Percentiles rank a stretch among this genome's conserved stretches.
phyloP scores from a whole-genome alignment of 148 eudicot genomes.

The Chenopodium formosanum region DNA sequence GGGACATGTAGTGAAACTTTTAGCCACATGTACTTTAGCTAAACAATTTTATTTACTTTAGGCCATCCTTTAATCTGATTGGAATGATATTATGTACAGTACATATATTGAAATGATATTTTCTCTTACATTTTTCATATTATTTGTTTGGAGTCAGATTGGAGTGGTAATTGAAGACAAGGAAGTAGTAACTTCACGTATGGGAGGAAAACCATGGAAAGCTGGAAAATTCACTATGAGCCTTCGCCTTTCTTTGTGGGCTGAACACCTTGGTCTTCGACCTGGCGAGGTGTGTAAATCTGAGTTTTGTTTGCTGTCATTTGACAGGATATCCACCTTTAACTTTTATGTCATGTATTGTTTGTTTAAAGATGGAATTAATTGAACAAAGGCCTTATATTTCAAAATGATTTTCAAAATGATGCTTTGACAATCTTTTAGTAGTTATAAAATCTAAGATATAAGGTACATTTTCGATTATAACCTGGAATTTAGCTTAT shows the following conservation, averaged over 20 bases:
- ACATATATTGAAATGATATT: background rate
- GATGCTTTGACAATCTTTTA: too few species aligned
- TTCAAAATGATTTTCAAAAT: too few species aligned
- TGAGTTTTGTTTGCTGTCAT: background rate
- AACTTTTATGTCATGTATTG: background rate
- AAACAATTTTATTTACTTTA: background rate
- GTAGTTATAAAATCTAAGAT: too few species aligned
- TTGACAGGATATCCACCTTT: background rate
- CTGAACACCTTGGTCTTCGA: conserved; percentile 94
- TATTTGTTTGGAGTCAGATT: conserved; percentile 47
- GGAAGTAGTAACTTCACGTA: conserved; percentile 70
- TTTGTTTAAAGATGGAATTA: background rate
- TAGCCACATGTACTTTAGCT: background rate
- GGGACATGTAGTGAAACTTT: background rate
- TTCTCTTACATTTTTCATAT: background rate
- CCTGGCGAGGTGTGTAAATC: conserved; percentile 57
- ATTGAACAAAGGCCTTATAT: background rate
- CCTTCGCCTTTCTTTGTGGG: conserved; percentile 93
- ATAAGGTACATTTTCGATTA: background rate
- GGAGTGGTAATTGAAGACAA: conserved; percentile 91
- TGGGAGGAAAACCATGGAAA: conserved; percentile 90
- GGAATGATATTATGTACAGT: background rate
- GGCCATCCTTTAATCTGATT: background rate
- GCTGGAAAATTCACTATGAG: conserved; percentile 89
- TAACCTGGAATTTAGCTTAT: background rate